Conservation (phyloP, 1,284 basidiomycete genomes). For the Trichosporon sp. region DNA sequence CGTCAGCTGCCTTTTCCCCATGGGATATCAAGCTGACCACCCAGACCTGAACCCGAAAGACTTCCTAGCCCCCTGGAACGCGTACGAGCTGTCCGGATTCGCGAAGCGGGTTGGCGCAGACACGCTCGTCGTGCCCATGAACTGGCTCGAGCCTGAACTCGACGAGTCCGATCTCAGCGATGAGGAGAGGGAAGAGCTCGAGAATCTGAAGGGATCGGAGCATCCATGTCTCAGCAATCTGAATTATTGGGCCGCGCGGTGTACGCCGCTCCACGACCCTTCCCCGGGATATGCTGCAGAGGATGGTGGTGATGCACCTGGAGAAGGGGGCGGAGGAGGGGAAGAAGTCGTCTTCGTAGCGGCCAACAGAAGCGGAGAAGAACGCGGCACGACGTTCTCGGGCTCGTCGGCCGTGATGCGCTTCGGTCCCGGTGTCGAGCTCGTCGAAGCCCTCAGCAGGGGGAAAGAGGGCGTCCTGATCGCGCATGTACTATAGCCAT, state of each 20-base stretch:
- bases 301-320: too few species aligned
- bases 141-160: slow-evolving; percentile 55
- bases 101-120: slow-evolving; percentile 62
- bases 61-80: slow-evolving; percentile 63
- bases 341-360: slow-evolving; percentile 56
- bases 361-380: slow-evolving; percentile 57
- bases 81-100: slow-evolving; percentile 79
- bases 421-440: slow-evolving; percentile 51
- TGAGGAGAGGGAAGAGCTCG: slow-evolving; percentile 13
- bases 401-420: slow-evolving; percentile 58
- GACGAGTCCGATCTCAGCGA: slow-evolving; percentile 26
- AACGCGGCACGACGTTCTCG: slow-evolving; percentile 56
- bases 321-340: neutral
- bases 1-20: too few species aligned
- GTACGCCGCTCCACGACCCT: slow-evolving; percentile 43
- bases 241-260: slow-evolving; percentile 57
- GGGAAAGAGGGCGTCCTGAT: slow-evolving; percentile 55
- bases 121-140: slow-evolving; percentile 68
- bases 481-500: neutral
- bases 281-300: neutral
- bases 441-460: slow-evolving; percentile 54
- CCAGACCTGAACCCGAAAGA: slow-evolving; percentile 69
- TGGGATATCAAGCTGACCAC: neutral
- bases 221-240: slow-evolving; percentile 51
- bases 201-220: slow-evolving; percentile 32